These are phyloP conservation scores for Paxillus involutus DNA, from an alignment of 768 basidiomycete species.

Conservation along the genomic window DNA sequence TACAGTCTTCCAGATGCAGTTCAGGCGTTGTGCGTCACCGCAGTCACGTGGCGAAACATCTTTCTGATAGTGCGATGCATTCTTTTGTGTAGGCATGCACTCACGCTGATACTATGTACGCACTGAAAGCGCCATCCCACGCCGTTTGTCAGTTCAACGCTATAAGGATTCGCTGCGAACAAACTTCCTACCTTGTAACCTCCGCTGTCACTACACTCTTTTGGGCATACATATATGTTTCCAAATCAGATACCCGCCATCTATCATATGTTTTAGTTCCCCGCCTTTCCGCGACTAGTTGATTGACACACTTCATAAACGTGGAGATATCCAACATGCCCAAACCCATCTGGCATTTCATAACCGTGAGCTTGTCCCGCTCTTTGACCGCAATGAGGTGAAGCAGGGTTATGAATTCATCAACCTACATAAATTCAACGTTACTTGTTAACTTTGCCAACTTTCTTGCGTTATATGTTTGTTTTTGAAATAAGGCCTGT, in stretches of 20 bases:
- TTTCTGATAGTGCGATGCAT: no score
- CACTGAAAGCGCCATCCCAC: no score
- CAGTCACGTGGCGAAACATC: no score
- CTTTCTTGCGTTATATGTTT: neutral
- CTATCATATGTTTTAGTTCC: neutral
- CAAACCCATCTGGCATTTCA: neutral
- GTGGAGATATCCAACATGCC: neutral
- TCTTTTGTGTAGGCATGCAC: no score
- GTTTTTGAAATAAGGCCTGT: neutral
- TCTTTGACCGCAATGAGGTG: neutral
- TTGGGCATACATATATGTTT: neutral
- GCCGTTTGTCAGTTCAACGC: neutral
- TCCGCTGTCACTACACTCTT: neutral
- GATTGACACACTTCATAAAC: neutral
- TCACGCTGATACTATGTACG: neutral
- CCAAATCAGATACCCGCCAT: neutral
- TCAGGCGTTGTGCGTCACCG: no score
- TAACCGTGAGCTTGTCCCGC: neutral
- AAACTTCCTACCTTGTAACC: neutral
- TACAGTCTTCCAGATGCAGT: neutral
- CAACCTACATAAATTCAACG: neutral
- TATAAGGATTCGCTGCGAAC: neutral
- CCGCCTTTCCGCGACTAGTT: neutral
- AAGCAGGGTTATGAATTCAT: neutral
- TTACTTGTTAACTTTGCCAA: neutral